These are phyloP conservation scores for Fusarium cyanostomum DNA, from an alignment of 2,329 filamentous ascomycete genomes.

Conservation along the genomic window DNA sequence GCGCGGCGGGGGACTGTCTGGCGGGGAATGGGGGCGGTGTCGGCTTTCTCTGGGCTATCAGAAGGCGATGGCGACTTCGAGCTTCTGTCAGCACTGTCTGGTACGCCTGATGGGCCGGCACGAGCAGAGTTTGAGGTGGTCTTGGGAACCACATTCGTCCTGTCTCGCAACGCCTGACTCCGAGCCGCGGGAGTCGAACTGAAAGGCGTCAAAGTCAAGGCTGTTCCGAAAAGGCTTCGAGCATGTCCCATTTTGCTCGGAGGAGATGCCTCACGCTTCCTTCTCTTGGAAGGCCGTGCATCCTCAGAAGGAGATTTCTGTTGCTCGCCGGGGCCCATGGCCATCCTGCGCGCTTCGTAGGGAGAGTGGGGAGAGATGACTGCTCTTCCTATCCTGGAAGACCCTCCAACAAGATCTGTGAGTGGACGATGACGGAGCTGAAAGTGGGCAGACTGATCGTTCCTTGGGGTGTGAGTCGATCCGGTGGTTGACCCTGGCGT, in stretches of 20 bases:
- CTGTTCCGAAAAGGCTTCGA: slow-evolving; percentile 49
- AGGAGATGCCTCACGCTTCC: slow-evolving; percentile 43
- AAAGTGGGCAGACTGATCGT: slow-evolving; percentile 44
- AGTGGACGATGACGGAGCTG: slow-evolving; percentile 55
- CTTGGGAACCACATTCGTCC: slow-evolving; percentile 22
- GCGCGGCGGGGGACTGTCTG: slow-evolving; percentile 14
- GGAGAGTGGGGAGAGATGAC: slow-evolving; percentile 47
- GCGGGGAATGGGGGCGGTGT: neutral
- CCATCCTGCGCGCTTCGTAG: slow-evolving; percentile 45
- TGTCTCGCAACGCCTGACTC: slow-evolving; percentile 33
- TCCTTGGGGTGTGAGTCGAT: slow-evolving; percentile 34
- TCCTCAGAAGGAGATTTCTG: slow-evolving; percentile 26
- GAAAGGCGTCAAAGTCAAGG: slow-evolving; percentile 44
- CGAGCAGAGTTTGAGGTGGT: neutral
- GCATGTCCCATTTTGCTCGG: slow-evolving; percentile 49
- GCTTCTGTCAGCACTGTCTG: neutral
- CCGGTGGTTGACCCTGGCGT: slow-evolving; percentile 34
- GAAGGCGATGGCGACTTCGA: slow-evolving; percentile 35
- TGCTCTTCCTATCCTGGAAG: slow-evolving; percentile 47
- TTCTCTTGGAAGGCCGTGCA: slow-evolving; percentile 42
- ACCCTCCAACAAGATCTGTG: slow-evolving; percentile 50
- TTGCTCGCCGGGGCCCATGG: slow-evolving; percentile 22
- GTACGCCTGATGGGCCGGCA: neutral
- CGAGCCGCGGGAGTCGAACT: slow-evolving; percentile 23
- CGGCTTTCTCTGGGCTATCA: neutral